Base-by-base conservation (phyloP, 2,329 filamentous ascomycete species). In the Trichoderma breve region DNA sequence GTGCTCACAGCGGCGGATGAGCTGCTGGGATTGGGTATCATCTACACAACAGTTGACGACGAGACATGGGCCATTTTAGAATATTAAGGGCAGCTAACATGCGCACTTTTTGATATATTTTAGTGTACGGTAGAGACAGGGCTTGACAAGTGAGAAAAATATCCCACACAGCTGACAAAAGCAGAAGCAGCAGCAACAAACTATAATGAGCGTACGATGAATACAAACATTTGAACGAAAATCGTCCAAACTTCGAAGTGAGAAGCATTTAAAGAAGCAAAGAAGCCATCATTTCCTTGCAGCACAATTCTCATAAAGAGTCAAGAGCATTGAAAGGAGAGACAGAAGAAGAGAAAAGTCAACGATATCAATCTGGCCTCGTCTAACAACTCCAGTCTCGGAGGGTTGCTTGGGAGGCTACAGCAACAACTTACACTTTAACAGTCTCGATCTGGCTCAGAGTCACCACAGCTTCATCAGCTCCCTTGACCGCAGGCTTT, bases 11-110 rank as follows among this genome's bases (percentile, higher is more conserved):
- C 90, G n/a, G 90, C 92, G 11, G 93, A 97, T 76, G 94, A 98
- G 82, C 82, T 99, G 78, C 82, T 94, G 57, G 85, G 85, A 2
- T 83, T 89, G 70, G 93, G 94, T 34, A 79, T 93, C 76, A 93
- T 97, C 75, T 99, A 94, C 83, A 93, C 94, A 32, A 99, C 97
- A 11, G 88, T 97, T 7, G 94, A 98, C 82, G 95, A 98, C 78
- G 88, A 93, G 81, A 98, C 95, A 1, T 98, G 93, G 91, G 93
- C 94, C 57, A 85, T 97, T 74, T 84, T 98, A 73, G 93, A 97
- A 72, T 73, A 71, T 30, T 73, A 60, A 39, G 47, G 21, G 36
- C 28, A 53, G 28, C 15, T 43, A 24, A 28, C 9, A 47, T 15
- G 21, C 14, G 39, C 55, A 51, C 11, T 24, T 61, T n/a, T 32